Evolutionary conservation across 2,329 filamentous ascomycete species (phyloP).

Genomic region (Aspergillus fumigatus): DNA sequence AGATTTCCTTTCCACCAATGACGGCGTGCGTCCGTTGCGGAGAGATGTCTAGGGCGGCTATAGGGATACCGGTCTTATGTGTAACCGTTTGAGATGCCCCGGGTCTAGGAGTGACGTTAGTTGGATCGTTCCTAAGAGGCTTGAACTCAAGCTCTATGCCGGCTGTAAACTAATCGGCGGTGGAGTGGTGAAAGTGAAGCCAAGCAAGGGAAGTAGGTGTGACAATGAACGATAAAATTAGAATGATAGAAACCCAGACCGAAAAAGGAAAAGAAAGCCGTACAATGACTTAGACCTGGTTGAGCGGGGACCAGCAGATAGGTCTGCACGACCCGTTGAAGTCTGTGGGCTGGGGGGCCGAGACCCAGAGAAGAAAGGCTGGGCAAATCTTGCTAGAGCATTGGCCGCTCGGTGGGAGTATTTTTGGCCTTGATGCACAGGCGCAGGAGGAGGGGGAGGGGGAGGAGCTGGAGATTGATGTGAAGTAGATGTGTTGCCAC

Average conservation of each 20-base stretch:
- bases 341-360: conserved; percentile 51
- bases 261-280: conserved; percentile 15
- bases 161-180: neutral
- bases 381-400: conserved; percentile 49
- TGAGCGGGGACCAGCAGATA: conserved; percentile 25
- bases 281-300: conserved; percentile 39
- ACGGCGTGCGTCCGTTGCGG: conserved; percentile 60
- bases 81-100: conserved; percentile 52
- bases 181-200: conserved; percentile 2
- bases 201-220: conserved; percentile 2
- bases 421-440: conserved; percentile 31
- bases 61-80: conserved; percentile 61
- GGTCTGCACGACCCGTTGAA: conserved; percentile 28
- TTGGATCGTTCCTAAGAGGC: neutral
- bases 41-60: conserved; percentile 60
- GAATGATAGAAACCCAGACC: conserved; percentile 13
- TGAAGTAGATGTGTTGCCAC: conserved; percentile 24
- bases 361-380: conserved; percentile 52
- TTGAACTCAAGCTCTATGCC: neutral
- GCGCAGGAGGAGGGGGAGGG: conserved; percentile 34
- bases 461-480: conserved; percentile 26
- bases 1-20: conserved; percentile 61
- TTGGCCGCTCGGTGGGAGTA: conserved; percentile 44
- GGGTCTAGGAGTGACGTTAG: conserved; percentile 28
- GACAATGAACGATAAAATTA: neutral